Base-by-base conservation (phyloP, 2,329 filamentous ascomycete genomes). In the Alternaria infectoria region DNA sequence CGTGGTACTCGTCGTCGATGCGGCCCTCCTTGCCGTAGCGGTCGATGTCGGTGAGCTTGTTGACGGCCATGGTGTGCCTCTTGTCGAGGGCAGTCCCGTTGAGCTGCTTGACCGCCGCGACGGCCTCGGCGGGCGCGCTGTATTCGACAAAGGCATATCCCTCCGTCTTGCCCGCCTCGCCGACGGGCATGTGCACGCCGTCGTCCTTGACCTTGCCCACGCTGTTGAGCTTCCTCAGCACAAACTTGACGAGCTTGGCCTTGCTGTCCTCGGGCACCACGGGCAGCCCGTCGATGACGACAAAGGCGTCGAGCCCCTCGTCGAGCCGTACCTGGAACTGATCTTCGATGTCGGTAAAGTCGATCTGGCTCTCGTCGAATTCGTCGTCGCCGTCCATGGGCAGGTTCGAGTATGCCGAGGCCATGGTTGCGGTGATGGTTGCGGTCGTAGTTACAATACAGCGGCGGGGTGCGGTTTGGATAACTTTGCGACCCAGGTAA, bases 21-120 rank as follows among this genome's bases (percentile, higher is more conserved):
- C 93, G 90, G 72, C 96, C 96, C 84, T 98, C 96, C 67, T 93
- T 89, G 68, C 96, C 96, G 81, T 93, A 99, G 71, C 96, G 91
- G 80, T 99, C 96, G 77, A 99, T 94, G 79, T 99, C 96, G 75
- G 94, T 97, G 75, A 99, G 87, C 84, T 99, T 99, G 89, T 99
- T 99, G 74, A 99, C 94, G 68, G 91, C 88, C 74, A 99, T 89
- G 56, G 89, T 97, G 86, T 99, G 94, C 84, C 91, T 97, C 88
- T 96, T 98, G 85, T 99, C 96, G 76, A 99, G 91, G 47, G 95
- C 88, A 6, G 91, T 90, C 75, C 89, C 88, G 81, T 99, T 90
- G 63, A 99, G 90, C 75, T 92, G 89, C 81, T 97, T 94, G 73
- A 94, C 93, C 60, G 95, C 96, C 57, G 92, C 92, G 60, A 92